These are phyloP conservation scores for Arthonia radiata DNA, from an alignment of 495 filamentous ascomycete species.

Conservation along the genomic window DNA sequence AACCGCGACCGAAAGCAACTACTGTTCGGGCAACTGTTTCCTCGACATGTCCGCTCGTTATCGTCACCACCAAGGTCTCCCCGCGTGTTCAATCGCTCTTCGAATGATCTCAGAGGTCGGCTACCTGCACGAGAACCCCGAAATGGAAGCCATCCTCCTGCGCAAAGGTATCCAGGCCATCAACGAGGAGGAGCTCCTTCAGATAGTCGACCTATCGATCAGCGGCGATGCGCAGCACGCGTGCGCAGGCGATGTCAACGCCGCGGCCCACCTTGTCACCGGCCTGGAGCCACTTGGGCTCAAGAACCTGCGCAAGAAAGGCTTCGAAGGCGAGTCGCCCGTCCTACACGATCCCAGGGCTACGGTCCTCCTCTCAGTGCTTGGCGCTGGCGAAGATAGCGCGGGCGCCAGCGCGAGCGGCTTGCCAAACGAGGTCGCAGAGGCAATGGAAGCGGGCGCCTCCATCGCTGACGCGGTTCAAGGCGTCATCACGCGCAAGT, in stretches of 20 bases:
- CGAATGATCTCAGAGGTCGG: conserved; percentile 11
- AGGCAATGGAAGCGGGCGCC: conserved; percentile 3
- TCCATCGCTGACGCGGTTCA: conserved; percentile 12
- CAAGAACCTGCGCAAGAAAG: conserved; percentile 5
- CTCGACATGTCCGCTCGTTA: conserved; percentile 10
- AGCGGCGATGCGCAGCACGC: not conserved
- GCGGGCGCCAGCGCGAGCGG: conserved; percentile 5
- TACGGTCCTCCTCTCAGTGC: conserved; percentile 3
- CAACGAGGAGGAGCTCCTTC: conserved; percentile 4
- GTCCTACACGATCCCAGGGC: conserved; percentile 9
- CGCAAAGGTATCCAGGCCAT: conserved; percentile 3
- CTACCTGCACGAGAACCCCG: conserved; percentile 10
- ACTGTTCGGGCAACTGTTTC: conserved; percentile 6
- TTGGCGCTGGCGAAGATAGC: conserved; percentile 1
- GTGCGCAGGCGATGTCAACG: conserved; percentile 1
- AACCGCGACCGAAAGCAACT: conserved; percentile 5
- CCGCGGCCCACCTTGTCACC: conserved; percentile 10
- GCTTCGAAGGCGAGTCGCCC: conserved; percentile 8
- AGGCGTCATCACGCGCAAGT: conserved; percentile 20
- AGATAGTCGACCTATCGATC: conserved; percentile 11
- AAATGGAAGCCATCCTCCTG: conserved; percentile 15
- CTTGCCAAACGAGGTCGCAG: conserved; percentile 1
- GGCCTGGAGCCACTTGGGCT: conserved; percentile 8
- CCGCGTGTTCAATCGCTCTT: conserved; percentile 6
- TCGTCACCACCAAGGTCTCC: conserved; percentile 1